Evolutionary conservation across 139 green algal genomes (phyloP), one percentile per base, ranked within the genome.

Genomic region (Chlorella sorokiniana): DNA sequence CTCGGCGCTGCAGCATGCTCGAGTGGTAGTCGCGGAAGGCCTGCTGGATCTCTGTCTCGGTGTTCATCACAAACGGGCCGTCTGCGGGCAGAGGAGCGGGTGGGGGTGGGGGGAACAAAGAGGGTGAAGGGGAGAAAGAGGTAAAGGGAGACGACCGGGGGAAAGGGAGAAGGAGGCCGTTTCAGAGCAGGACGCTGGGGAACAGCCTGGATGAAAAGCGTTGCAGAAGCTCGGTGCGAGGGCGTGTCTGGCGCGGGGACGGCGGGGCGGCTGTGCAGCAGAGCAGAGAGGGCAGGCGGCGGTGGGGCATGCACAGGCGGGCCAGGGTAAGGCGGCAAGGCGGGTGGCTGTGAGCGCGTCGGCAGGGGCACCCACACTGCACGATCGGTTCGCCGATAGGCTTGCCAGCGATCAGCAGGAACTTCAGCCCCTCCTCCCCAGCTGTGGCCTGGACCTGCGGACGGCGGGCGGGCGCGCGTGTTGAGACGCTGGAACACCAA

Each of bases 311-410:
- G n/a, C n/a, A n/a, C n/a, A n/a, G n/a, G n/a, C n/a, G n/a, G n/a
- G n/a, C n/a, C n/a, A n/a, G n/a, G n/a, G n/a, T n/a, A n/a, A n/a
- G n/a, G n/a, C n/a, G n/a, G n/a, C n/a, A n/a, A n/a, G n/a, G n/a
- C n/a, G n/a, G n/a, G n/a, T n/a, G n/a, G n/a, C n/a, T n/a, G n/a
- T n/a, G n/a, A n/a, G n/a, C n/a, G n/a, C n/a, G n/a, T n/a, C n/a
- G n/a, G n/a, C n/a, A n/a, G n/a, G n/a, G n/a, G n/a, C n/a, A 69
- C 79, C 79, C 79, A 84, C 79, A 72, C 75, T 98, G 95, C 45
- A 97, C 94, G 44, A 98, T 94, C 69, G 91, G 91, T 86, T 98
- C 95, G 2, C 81, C 82, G 62, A 97, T 98, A n/a, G 95, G 94
- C 86, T 86, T 79, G 0, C 94, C 95, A 33, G 88, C 91, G 5